Evolutionary conservation across 2,329 filamentous ascomycete genomes (phyloP).

Genomic region (Fusarium concolor): DNA sequence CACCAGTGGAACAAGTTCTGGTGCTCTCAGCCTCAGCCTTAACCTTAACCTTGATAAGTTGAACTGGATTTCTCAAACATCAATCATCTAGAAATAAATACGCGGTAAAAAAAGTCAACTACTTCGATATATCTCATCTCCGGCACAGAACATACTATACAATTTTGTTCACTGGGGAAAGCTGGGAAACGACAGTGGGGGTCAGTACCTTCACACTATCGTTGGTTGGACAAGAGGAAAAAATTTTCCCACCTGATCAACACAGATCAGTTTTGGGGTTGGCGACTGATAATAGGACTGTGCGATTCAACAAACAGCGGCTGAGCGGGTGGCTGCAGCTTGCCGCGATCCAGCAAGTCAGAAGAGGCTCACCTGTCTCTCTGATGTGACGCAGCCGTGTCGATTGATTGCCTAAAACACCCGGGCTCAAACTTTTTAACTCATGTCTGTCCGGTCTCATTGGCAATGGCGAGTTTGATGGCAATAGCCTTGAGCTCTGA

Average conservation of each 20-base stretch:
- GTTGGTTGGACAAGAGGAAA: constrained; percentile 27
- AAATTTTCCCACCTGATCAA: constrained; percentile 39
- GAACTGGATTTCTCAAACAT: background rate
- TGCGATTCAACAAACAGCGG: constrained; percentile 11
- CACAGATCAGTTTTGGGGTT: constrained; percentile 10
- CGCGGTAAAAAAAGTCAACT: too few relatives aligned
- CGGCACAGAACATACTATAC: too few relatives aligned
- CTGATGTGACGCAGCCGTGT: background rate
- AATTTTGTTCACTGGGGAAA: background rate
- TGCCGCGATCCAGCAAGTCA: constrained; percentile 4
- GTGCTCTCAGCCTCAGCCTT: too few relatives aligned
- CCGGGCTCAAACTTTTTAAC: constrained; percentile 1
- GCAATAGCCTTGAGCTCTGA: background rate
- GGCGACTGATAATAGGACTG: constrained; percentile 27
- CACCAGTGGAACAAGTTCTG: too few relatives aligned
- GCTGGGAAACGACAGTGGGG: constrained; percentile 38
- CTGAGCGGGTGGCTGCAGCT: constrained; percentile 18
- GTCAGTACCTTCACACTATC: constrained; percentile 11
- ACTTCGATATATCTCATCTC: background rate
- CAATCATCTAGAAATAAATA: background rate
- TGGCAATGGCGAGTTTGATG: background rate
- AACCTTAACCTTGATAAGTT: background rate
- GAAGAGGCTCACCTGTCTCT: background rate
- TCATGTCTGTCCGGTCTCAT: background rate
- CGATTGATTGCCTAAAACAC: constrained; percentile 11